Base-by-base conservation (phyloP, 306 rosid species). In the Prunus dulcis region DNA sequence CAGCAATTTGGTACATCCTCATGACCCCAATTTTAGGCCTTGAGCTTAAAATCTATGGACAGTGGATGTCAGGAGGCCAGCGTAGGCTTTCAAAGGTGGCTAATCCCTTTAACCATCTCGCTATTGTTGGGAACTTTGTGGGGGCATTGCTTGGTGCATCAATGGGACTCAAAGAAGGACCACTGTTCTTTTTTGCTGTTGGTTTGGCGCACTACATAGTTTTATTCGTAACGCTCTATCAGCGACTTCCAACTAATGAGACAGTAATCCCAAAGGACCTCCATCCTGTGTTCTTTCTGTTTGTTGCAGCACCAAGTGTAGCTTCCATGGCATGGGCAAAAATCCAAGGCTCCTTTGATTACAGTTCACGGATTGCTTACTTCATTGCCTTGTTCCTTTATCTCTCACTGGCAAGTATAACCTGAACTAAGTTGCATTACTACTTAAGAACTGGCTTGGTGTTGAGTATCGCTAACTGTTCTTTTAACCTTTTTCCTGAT, bases 1-100 rank as follows among this genome's bases (percentile, higher is more conserved):
- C 74, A 2, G 61, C 78, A 22, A 86, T 90, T 64, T 93, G 98
- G 98, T 93, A 93, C 83, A 23, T 90, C 80, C 87, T 93, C 27
- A 93, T 93, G 98, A 2, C 66, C 9, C 98, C 98, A n/a, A 64
- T 93, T 19, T 73, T 93, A 12, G 81, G 80, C 30, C 97, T 93
- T 19, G 97, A 91, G 86, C 90, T 93, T 30, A 93, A 93, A 88
- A 88, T 93, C 38, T 93, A 93, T 53, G 98, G 98, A 81, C 98
- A 93, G 60, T 93, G 98, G 98, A 93, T 93, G 98, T 93, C 97
- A 8, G 97, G 97, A 22, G 97, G 97, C 4, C 96, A 86, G 62
- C 82, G 94, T 71, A 83, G 98, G 81, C 91, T 93, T 12, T 94
- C 97, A 20, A 90, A 85, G 65, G 98, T 94, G 75, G 97, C 96